Percentiles rank a stretch among this genome's conserved stretches.
These are phyloP conservation scores for Candida multigemmis DNA, from an alignment of 805 yeast genomes.

Conservation along the genomic window DNA sequence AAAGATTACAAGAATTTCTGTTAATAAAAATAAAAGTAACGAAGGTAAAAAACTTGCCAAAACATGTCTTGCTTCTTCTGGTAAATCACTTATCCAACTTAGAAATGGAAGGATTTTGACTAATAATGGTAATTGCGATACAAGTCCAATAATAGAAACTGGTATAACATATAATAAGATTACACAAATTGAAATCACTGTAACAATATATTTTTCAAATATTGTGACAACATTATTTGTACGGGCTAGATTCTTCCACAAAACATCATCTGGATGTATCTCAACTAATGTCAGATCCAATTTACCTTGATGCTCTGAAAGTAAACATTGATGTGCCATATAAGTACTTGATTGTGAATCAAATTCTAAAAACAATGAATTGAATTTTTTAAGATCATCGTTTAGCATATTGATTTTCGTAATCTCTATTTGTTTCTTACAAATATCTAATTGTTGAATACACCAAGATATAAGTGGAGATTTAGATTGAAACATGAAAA, in stretches of 20 bases:
- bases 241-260: slow-evolving; percentile 56
- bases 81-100: slow-evolving; percentile 44
- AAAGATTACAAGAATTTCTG: slow-evolving; percentile 50
- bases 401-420: slow-evolving; percentile 9
- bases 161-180: slow-evolving; percentile 69
- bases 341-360: slow-evolving; percentile 47
- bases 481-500: slow-evolving; percentile 11
- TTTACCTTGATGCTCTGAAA: slow-evolving; percentile 33
- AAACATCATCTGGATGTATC: slow-evolving; percentile 56
- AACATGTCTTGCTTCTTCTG: slow-evolving; percentile 42
- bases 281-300: slow-evolving; percentile 39
- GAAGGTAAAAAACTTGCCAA: slow-evolving; percentile 64
- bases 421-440: slow-evolving; percentile 9
- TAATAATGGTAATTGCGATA: slow-evolving; percentile 65
- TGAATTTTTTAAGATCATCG: slow-evolving; percentile 14
- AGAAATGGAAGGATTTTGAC: slow-evolving; percentile 54
- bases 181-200: slow-evolving; percentile 35
- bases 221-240: slow-evolving; percentile 25
- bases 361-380: slow-evolving; percentile 58
- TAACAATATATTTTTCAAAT: slow-evolving; percentile 35
- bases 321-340: slow-evolving; percentile 51
- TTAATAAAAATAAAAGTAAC: slow-evolving; percentile 49
- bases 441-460: slow-evolving; percentile 8
- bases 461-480: slow-evolving; percentile 19
- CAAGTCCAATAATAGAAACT: slow-evolving; percentile 67